These are phyloP conservation scores for Umbelopsis isabellina DNA, from an alignment of 192 early-diverging fungal genomes.

Conservation along the genomic window DNA sequence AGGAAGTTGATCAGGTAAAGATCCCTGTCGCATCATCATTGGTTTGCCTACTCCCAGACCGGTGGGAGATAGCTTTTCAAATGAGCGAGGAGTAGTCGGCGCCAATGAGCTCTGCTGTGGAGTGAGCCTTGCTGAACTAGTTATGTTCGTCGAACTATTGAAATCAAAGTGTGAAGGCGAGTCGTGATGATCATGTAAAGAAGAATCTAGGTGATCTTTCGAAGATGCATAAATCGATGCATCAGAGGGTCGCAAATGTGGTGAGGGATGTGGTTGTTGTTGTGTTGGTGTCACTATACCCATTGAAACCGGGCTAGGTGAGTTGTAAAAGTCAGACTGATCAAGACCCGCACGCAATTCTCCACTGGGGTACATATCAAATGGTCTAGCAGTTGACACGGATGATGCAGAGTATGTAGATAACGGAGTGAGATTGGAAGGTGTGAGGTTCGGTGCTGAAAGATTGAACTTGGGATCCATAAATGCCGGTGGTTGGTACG, in stretches of 20 bases:
- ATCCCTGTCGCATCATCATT: not conserved
- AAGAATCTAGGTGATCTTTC: not conserved
- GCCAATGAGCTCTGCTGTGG: slow-evolving; percentile 13
- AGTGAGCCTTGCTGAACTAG: not conserved
- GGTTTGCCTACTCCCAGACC: slow-evolving; percentile 2
- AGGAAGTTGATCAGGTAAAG: slow-evolving; percentile 11
- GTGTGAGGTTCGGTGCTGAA: not conserved
- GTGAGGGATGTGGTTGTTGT: not conserved
- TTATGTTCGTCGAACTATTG: not conserved
- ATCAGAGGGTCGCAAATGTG: slow-evolving; percentile 5
- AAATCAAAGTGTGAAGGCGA: slow-evolving; percentile 3
- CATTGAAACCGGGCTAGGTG: not conserved
- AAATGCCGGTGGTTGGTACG: not conserved
- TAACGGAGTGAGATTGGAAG: not conserved
- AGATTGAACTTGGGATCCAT: not conserved
- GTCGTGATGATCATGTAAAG: not conserved
- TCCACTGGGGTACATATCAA: not conserved
- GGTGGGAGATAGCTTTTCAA: slow-evolving; percentile 13
- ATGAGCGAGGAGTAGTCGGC: slow-evolving; percentile 2
- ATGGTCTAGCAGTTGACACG: not conserved
- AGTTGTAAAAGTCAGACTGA: slow-evolving; percentile 9
- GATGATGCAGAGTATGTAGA: not conserved
- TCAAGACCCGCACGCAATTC: slow-evolving; percentile 20
- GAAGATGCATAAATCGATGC: not conserved
- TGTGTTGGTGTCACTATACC: not conserved